A percentile compares a stretch with the other conserved stretches of the same genome.
Conservation (phyloP, 768 basidiomycete genomes). For the Pisolithus tinctorius region DNA sequence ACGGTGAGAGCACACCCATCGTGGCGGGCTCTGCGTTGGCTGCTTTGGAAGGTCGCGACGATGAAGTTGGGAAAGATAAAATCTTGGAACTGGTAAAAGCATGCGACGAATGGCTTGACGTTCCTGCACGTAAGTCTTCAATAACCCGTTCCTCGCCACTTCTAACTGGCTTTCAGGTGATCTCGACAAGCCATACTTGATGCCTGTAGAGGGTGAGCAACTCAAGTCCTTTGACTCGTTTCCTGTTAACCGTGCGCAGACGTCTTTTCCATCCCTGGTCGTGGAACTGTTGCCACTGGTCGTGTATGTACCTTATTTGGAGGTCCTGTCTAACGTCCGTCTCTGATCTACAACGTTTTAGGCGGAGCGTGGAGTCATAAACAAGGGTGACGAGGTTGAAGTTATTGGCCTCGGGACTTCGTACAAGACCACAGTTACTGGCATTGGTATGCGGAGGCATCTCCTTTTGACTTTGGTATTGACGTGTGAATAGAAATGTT, state of each 20-base stretch:
- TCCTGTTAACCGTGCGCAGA: constrained; percentile 33
- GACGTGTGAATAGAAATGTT: constrained; percentile 74
- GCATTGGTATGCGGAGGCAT: constrained; percentile 54
- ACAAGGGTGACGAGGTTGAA: constrained; percentile 92
- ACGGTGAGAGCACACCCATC: constrained; percentile 97
- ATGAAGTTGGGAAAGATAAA: constrained; percentile 73
- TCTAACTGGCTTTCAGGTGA: constrained; percentile 52
- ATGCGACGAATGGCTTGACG: constrained; percentile 92
- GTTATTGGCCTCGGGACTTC: constrained; percentile 76
- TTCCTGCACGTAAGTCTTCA: constrained; percentile 69
- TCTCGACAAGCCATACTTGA: constrained; percentile 95
- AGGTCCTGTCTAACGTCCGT: too few species aligned
- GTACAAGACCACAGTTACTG: constrained; percentile 91
- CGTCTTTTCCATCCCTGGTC: constrained; percentile 95
- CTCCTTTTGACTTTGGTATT: neutral
- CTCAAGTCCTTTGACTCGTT: neutral
- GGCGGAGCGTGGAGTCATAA: constrained; percentile 88
- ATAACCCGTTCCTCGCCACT: neutral
- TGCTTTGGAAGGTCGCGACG: constrained; percentile 82
- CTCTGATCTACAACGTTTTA: constrained; percentile 21
- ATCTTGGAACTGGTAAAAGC: constrained; percentile 76
- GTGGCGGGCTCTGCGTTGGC: constrained; percentile 96
- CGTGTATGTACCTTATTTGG: constrained; percentile 45
- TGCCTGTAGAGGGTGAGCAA: constrained; percentile 76
- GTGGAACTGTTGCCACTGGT: constrained; percentile 96